phyloP scores from a whole-genome alignment of 306 rosid genomes.

The Corylus avellana region DNA sequence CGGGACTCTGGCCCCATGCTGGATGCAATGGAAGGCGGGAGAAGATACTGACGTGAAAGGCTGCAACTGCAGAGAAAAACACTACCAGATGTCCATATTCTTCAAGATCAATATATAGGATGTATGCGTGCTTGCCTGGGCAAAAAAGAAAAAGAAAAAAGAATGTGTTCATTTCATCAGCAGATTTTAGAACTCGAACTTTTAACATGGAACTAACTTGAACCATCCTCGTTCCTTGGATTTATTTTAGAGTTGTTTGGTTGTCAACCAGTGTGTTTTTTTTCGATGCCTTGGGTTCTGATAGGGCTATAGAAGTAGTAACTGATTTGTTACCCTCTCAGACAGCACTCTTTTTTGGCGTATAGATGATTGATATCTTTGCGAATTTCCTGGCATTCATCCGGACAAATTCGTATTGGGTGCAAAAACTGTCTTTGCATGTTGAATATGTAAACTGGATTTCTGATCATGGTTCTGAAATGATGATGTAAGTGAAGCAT shows the following conservation, averaged over 20 bases:
- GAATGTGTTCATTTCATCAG: constrained; percentile 16
- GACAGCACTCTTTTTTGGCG: neutral
- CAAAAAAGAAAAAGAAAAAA: no score
- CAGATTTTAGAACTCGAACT: neutral
- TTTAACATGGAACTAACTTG: neutral
- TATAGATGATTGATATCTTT: neutral
- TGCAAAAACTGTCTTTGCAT: neutral
- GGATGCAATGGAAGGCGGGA: constrained; percentile 48
- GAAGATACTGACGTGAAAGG: constrained; percentile 36
- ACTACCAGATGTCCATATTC: constrained; percentile 42
- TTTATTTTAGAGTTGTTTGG: neutral
- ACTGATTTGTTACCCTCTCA: neutral
- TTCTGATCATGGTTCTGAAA: neutral
- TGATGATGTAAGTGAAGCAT: neutral
- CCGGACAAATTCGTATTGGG: neutral
- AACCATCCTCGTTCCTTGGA: neutral
- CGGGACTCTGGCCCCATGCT: constrained; percentile 56
- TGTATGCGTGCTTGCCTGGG: neutral
- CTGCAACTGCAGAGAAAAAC: constrained; percentile 23
- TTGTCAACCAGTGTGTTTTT: neutral
- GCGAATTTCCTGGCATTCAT: neutral
- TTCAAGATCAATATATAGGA: constrained; percentile 32
- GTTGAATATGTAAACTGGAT: neutral
- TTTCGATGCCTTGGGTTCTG: neutral
- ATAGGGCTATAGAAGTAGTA: neutral